Evolutionary conservation across 176 grass and related monocot species (phyloP).

Genomic region (Oryza punctata): DNA sequence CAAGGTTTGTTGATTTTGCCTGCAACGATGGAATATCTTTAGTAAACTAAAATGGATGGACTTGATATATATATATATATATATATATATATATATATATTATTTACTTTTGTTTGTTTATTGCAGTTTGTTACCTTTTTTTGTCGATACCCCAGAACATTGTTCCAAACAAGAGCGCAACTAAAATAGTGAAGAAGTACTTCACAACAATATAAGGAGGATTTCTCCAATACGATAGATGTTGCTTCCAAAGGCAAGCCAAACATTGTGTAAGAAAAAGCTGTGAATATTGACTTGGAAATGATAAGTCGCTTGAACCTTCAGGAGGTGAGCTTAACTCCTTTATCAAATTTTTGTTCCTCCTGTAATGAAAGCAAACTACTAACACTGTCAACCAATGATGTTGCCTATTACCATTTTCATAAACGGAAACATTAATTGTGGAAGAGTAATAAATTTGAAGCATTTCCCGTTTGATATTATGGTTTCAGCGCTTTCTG

Average conservation of each 20-base stretch:
- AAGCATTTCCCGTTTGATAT: too few relatives aligned
- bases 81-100: not conserved
- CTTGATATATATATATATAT: not conserved
- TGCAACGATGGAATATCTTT: conserved; percentile 35
- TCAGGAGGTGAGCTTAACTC: too few relatives aligned
- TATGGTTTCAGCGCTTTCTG: too few relatives aligned
- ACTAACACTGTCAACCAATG: too few relatives aligned
- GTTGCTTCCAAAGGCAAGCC: conserved; percentile 89
- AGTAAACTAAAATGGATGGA: not conserved
- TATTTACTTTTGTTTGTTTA: not conserved
- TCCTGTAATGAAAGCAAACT: too few relatives aligned
- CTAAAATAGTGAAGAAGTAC: conserved; percentile 66
- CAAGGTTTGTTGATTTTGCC: conserved; percentile 61
- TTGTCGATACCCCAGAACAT: conserved; percentile 79
- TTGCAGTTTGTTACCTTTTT: conserved; percentile 56
- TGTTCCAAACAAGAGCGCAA: conserved; percentile 72
- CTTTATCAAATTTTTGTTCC: too few relatives aligned
- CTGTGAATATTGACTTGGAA: conserved; percentile 68
- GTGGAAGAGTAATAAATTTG: too few relatives aligned
- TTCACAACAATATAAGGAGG: conserved; percentile 81
- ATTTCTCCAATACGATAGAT: conserved; percentile 90
- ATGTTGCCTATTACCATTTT: too few relatives aligned
- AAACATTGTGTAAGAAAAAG: conserved; percentile 58
- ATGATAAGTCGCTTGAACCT: conserved; percentile 9
- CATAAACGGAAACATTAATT: too few relatives aligned